These are phyloP conservation scores for Torrubiella hemipterigena DNA, from an alignment of 2,329 filamentous ascomycete species.

Conservation along the genomic window DNA sequence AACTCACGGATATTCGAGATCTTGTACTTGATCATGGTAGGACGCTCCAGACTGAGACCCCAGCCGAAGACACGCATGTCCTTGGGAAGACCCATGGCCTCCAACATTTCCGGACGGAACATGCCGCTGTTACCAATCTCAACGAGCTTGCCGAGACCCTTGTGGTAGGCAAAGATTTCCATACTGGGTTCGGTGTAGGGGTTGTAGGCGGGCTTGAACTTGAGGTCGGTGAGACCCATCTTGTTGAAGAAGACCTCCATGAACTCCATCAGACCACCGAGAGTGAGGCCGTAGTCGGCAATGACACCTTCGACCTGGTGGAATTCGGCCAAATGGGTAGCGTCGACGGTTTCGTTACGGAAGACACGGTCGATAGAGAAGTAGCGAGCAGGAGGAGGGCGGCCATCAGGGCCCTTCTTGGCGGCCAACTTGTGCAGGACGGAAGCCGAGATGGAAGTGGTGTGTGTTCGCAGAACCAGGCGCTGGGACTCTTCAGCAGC, in stretches of 20 bases:
- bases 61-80: constrained; percentile 92
- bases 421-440: constrained; percentile 84
- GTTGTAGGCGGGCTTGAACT: constrained; percentile 94
- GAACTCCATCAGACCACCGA: constrained; percentile 85
- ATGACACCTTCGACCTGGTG: constrained; percentile 98
- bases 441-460: constrained; percentile 80
- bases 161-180: constrained; percentile 96
- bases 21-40: constrained; percentile 94
- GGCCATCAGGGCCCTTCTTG: constrained; percentile 60
- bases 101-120: constrained; percentile 97
- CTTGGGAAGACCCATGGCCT: constrained; percentile 85
- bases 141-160: constrained; percentile 72
- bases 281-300: constrained; percentile 84
- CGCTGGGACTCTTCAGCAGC: constrained; percentile 73
- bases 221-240: constrained; percentile 76
- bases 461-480: constrained; percentile 90
- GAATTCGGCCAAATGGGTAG: constrained; percentile 94
- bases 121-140: constrained; percentile 98
- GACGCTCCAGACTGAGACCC: constrained; percentile 81
- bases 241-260: constrained; percentile 93
- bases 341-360: constrained; percentile 93
- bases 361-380: constrained; percentile 99
- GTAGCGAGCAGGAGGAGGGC: constrained; percentile 65
- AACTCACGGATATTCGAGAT: constrained; percentile 87
- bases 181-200: constrained; percentile 92